Evolutionary conservation across 2,329 filamentous ascomycete species (phyloP).

Genomic region (Pseudogymnoascus sp.): DNA sequence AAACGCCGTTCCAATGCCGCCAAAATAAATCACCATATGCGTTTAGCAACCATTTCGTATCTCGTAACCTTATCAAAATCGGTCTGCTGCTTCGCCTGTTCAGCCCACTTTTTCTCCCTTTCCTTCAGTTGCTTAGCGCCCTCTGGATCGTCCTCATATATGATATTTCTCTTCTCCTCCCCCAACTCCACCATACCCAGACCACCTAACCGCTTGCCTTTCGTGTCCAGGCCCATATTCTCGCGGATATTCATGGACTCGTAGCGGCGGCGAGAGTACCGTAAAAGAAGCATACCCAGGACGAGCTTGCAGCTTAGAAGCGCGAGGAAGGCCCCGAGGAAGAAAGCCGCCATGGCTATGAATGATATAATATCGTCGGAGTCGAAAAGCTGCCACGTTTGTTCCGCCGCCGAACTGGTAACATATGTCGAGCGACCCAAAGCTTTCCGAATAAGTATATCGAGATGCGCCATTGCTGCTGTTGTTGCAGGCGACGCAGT

Average conservation of each 20-base stretch:
- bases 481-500: constrained; percentile 64
- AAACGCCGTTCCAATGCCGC: constrained; percentile 4
- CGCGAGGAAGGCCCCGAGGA: constrained; percentile 76
- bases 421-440: constrained; percentile 66
- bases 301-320: constrained; percentile 78
- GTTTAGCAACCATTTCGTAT: constrained; percentile 93
- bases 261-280: constrained; percentile 72
- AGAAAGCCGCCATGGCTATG: constrained; percentile 75
- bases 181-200: constrained; percentile 82
- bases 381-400: constrained; percentile 26
- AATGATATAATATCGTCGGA: constrained; percentile 68
- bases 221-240: constrained; percentile 53
- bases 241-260: constrained; percentile 65
- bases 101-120: constrained; percentile 54
- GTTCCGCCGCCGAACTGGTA: constrained; percentile 26
- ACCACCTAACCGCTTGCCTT: constrained; percentile 68
- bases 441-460: constrained; percentile 67
- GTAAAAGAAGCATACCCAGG: constrained; percentile 78
- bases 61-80: constrained; percentile 61
- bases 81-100: constrained; percentile 47
- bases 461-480: constrained; percentile 70
- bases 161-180: constrained; percentile 76
- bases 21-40: constrained; percentile 67
- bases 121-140: constrained; percentile 53
- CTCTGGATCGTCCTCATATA: constrained; percentile 78